These are phyloP conservation scores for Scleroderma citrinum DNA, from an alignment of 768 basidiomycete species.

Conservation along the genomic window DNA sequence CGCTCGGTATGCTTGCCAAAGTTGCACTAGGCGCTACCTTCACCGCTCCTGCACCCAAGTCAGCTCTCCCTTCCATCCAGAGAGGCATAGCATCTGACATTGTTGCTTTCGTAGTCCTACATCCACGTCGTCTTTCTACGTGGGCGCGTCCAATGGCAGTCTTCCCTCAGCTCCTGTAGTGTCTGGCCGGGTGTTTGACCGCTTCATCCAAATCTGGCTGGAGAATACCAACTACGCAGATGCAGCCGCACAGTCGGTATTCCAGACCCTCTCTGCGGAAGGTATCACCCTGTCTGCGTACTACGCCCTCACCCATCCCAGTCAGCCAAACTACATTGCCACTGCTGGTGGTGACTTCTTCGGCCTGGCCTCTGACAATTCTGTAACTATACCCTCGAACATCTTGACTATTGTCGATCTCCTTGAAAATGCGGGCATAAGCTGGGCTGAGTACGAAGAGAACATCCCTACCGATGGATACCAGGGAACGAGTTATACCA, in stretches of 20 bases:
- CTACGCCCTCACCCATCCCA: constrained; percentile 48
- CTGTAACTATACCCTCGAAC: constrained; percentile 32
- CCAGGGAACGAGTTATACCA: constrained; percentile 32
- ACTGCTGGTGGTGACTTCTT: constrained; percentile 47
- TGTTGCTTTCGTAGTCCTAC: constrained; percentile 11
- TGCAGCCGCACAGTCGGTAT: constrained; percentile 21
- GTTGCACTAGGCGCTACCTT: constrained; percentile 5
- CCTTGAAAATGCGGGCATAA: constrained; percentile 48
- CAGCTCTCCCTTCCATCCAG: not conserved
- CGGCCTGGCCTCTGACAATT: constrained; percentile 41
- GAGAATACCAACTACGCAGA: constrained; percentile 50
- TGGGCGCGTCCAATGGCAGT: constrained; percentile 37
- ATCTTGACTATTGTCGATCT: constrained; percentile 56
- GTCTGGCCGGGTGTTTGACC: constrained; percentile 37
- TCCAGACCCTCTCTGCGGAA: constrained; percentile 38
- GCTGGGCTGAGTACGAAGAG: constrained; percentile 59
- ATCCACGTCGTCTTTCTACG: constrained; percentile 31
- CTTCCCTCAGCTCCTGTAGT: constrained; percentile 33
- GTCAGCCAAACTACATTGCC: constrained; percentile 54
- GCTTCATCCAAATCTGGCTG: constrained; percentile 49
- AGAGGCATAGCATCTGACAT: not conserved
- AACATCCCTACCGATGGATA: constrained; percentile 48
- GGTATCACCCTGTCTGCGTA: constrained; percentile 44
- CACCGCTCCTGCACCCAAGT: constrained; percentile 20
- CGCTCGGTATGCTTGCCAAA: not conserved